These are phyloP conservation scores for Nakaseomyces kungkrabaensis DNA, from an alignment of 1,139 yeast species.

Conservation along the genomic window DNA sequence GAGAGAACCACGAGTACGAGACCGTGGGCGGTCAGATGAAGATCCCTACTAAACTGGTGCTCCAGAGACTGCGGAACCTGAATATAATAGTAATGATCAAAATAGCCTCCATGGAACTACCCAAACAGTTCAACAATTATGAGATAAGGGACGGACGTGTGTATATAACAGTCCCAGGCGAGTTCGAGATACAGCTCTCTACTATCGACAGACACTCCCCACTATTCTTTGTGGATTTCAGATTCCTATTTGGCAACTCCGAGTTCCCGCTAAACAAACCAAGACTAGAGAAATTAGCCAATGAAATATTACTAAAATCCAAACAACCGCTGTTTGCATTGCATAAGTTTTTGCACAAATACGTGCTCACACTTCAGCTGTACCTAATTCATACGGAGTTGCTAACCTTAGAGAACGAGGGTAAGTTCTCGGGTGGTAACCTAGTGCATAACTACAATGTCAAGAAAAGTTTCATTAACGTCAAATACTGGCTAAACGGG, in stretches of 20 bases:
- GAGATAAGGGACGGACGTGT: constrained; percentile 68
- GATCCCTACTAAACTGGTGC: constrained; percentile 48
- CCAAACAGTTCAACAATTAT: constrained; percentile 53
- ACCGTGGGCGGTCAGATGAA: constrained; percentile 34
- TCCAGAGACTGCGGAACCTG: constrained; percentile 56
- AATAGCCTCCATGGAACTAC: constrained; percentile 61
- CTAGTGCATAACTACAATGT: constrained; percentile 59
- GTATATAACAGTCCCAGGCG: constrained; percentile 51
- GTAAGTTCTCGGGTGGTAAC: constrained; percentile 57
- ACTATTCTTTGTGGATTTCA: constrained; percentile 68
- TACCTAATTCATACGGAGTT: constrained; percentile 61
- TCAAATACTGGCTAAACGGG: constrained; percentile 60
- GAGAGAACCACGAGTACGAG: constrained; percentile 13
- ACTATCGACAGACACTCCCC: constrained; percentile 65
- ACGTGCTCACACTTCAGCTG: constrained; percentile 64
- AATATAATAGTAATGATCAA: constrained; percentile 67
- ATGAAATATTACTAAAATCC: constrained; percentile 43
- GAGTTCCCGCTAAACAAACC: constrained; percentile 31
- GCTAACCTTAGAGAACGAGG: constrained; percentile 36
- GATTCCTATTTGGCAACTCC: constrained; percentile 38
- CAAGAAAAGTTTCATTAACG: constrained; percentile 48
- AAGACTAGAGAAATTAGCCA: constrained; percentile 38
- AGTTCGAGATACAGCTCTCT: constrained; percentile 62
- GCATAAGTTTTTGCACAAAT: constrained; percentile 59
- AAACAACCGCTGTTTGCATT: constrained; percentile 45